Evolutionary conservation across 1,284 basidiomycete species (phyloP), one percentile per base, ranked within the genome.

Genomic region (Moesziomyces sp.): DNA sequence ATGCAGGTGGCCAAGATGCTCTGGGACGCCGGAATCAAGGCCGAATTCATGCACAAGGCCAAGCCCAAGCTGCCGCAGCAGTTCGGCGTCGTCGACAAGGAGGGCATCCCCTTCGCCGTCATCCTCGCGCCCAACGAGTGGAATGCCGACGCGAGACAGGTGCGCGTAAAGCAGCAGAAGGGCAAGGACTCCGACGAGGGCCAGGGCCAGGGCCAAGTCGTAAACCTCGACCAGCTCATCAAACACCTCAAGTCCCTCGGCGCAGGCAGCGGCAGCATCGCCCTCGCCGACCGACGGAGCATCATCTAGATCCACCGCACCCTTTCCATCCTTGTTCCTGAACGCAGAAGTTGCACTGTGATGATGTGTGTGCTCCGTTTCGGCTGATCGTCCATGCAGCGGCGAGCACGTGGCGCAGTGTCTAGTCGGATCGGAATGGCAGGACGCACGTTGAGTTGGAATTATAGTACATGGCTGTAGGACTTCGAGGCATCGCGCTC

Each of bases 31-130:
- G 95, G 94, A 0, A 92, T 99, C 86, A 93, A 94, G 92, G 90
- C 93, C 67, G 96, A 98, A 84, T 99, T 93, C 87, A 87, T 94
- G 82, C 93, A 94, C 79, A 98, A 98, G 86, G 89, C 87, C 68
- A 98, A 98, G 85, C 84, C 86, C 30, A 86, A 94, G 40, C 86
- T 87, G 2, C 87, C 89, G 10, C 52, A 64, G 21, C 96, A 99
- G 84, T 98, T 97, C 83, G 91, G 91, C 19, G 90, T 91, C 3
- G 92, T 93, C n/a, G 96, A 97, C 86, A 90, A 88, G 82, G 95
- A 98, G 79, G 90, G 92, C 74, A 92, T 93, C 40, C 94, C 93
- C 3, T 96, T 93, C 84, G 94, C 93, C 2, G 89, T 97, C 62
- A 92, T 98, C 72, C 86, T 99, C 24, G 96, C 94, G 8, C 90